Evolutionary conservation across 164 flowering plant genomes (phyloP), one percentile per base, ranked within the genome.

Genomic region (Tinospora cordifolia): DNA sequence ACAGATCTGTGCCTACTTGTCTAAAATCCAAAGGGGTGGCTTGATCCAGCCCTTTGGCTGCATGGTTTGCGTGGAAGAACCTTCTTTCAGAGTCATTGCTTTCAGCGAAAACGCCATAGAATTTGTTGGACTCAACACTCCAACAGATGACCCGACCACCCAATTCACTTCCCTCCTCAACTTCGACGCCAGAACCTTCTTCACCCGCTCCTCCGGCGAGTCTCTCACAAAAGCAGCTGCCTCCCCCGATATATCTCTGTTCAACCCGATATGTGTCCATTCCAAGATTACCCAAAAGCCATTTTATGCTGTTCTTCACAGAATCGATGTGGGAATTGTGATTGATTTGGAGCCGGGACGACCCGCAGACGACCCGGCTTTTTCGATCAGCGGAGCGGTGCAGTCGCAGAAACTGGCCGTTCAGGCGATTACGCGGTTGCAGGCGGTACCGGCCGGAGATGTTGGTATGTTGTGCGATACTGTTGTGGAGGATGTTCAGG

Each of bases 41-140:
- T 34, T 75, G 0, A 73, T 88, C 68, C 96, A 92, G 70, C 81
- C 96, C 10, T 89, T 92, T 77, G 96, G 98, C 27, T 90, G 93
- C 68, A 54, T 89, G 82, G n/a, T 92, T 58, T 90, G 90, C 2
- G 44, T 90, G 65, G 88, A 89, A 62, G 95, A 88, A 66, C 71
- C 84, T 47, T 84, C 74, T 58, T 88, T 88, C 65, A 80, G 70
- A 62, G 79, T 90, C 63, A 75, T 92, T 8, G 83, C 85, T 27
- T 85, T 77, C 62, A 89, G 96, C 75, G 93, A 90, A 47, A 92
- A 92, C 78, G 77, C 87, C 63, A 73, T 79, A 58, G 84, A 81
- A 13, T 46, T 86, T 73, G 66, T 88, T 73, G 85, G 79, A 68
- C 63, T 78, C 22, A 17, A 63, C 21, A 27, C 17, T 0, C 2